phyloP scores from a whole-genome alignment of 306 rosid species.

The Lupinus albus region DNA sequence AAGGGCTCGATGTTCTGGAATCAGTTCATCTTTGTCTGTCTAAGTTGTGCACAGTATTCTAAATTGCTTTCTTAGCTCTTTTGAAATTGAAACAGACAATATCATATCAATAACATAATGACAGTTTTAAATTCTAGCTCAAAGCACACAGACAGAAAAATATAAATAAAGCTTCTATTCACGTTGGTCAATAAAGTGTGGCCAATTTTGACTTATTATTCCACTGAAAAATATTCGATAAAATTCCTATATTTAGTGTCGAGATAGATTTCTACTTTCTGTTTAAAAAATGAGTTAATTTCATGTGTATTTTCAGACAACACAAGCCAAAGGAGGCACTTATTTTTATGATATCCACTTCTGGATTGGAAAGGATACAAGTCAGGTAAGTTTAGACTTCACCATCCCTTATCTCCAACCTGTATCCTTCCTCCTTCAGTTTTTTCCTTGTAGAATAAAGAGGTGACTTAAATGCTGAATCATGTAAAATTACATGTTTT shows the following conservation, averaged over 20 bases:
- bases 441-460: conserved; percentile 5
- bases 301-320: conserved; percentile 60
- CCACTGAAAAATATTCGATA: conserved; percentile 7
- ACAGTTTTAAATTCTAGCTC: conserved; percentile 4
- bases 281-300: conserved; percentile 27
- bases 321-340: conserved; percentile 91
- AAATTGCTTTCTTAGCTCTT: conserved; percentile 20
- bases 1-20: conserved; percentile 27
- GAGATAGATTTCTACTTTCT: conserved; percentile 13
- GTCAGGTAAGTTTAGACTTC: conserved; percentile 68
- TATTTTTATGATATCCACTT: conserved; percentile 85
- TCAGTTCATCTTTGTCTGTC: conserved; percentile 28
- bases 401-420: conserved; percentile 33
- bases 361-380: conserved; percentile 98
- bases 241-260: conserved; percentile 21
- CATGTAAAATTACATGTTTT: not conserved
- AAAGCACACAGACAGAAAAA: conserved; percentile 14
- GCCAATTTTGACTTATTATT: conserved; percentile 23
- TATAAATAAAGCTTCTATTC: conserved; percentile 27
- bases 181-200: conserved; percentile 1
- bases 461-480: conserved; percentile 29
- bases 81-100: conserved; percentile 20
- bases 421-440: conserved; percentile 32
- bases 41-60: conserved; percentile 11
- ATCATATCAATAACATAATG: not conserved